A percentile compares a stretch with the other conserved stretches of the same genome.
phyloP scores from a whole-genome alignment of 306 rosid genomes.

The Gynostemma pentaphyllum region DNA sequence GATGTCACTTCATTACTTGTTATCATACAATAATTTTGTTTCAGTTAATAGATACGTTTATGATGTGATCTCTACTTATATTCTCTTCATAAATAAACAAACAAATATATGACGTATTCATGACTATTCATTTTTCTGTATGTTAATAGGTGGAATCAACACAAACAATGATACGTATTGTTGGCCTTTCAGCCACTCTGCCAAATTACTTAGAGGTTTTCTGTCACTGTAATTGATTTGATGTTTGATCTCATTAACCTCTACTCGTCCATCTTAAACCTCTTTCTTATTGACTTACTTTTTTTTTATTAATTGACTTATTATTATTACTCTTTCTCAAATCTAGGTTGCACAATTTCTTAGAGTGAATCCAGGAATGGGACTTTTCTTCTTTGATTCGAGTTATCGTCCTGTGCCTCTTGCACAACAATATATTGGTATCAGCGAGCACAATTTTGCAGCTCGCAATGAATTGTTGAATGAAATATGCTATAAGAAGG shows the following conservation, averaged over 20 bases:
- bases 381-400: slow-evolving; percentile 93
- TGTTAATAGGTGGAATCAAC: slow-evolving; percentile 76
- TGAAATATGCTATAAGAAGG: slow-evolving; percentile 88
- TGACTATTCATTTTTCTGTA: not conserved
- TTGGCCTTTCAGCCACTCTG: slow-evolving; percentile 96
- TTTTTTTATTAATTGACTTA: not conserved
- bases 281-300: slow-evolving; percentile 7
- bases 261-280: slow-evolving; percentile 16
- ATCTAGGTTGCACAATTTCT: slow-evolving; percentile 87
- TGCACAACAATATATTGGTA: slow-evolving; percentile 94
- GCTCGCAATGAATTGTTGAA: slow-evolving; percentile 78
- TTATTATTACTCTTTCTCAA: slow-evolving; percentile 8
- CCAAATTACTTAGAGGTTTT: slow-evolving; percentile 90
- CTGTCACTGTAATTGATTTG: slow-evolving; percentile 18
- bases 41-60: not conserved
- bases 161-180: slow-evolving; percentile 94
- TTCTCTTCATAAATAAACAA: too few relatives aligned
- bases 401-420: slow-evolving; percentile 98
- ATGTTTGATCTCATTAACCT: slow-evolving; percentile 16
- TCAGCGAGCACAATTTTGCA: slow-evolving; percentile 76
- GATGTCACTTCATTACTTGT: not conserved
- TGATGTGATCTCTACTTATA: too few relatives aligned
- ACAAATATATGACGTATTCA: not conserved
- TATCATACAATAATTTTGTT: not conserved
- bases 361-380: slow-evolving; percentile 83